Evolutionary conservation across 768 basidiomycete species (phyloP).

Genomic region (Stropharia rugosoannulata): DNA sequence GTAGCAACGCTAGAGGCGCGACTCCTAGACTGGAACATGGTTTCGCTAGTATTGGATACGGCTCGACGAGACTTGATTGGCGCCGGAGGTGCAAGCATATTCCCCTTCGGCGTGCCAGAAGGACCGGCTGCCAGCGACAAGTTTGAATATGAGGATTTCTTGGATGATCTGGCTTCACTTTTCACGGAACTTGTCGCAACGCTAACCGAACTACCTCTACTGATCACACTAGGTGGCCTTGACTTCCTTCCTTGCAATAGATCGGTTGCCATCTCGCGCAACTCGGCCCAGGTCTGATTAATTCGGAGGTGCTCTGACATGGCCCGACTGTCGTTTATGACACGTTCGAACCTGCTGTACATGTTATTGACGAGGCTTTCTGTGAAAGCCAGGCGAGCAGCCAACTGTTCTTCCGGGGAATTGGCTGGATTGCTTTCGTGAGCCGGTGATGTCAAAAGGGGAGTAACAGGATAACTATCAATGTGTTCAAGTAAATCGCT

Average conservation of each 20-base stretch:
- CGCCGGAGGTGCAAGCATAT: conserved; percentile 43
- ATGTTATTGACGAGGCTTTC: conserved; percentile 48
- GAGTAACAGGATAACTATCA: conserved; percentile 75
- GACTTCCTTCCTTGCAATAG: conserved; percentile 60
- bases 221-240: conserved; percentile 62
- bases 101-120: conserved; percentile 32
- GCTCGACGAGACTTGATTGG: conserved; percentile 45
- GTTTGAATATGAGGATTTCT: conserved; percentile 28
- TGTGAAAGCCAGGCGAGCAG: conserved; percentile 64
- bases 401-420: conserved; percentile 68
- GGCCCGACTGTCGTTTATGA: conserved; percentile 62
- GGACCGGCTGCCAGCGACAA: conserved; percentile 30
- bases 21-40: neutral
- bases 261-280: conserved; percentile 80
- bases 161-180: conserved; percentile 16
- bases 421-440: conserved; percentile 39
- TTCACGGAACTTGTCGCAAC: conserved; percentile 38
- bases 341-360: conserved; percentile 34
- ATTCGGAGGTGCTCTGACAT: conserved; percentile 62
- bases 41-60: conserved; percentile 30
- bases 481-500: conserved; percentile 86
- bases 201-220: conserved; percentile 60
- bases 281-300: conserved; percentile 76
- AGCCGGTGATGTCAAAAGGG: conserved; percentile 48
- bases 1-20: conserved; percentile 1